Evolutionary conservation across 176 grass and related monocot genomes (phyloP).

Genomic region (Aegilops bicornis): DNA sequence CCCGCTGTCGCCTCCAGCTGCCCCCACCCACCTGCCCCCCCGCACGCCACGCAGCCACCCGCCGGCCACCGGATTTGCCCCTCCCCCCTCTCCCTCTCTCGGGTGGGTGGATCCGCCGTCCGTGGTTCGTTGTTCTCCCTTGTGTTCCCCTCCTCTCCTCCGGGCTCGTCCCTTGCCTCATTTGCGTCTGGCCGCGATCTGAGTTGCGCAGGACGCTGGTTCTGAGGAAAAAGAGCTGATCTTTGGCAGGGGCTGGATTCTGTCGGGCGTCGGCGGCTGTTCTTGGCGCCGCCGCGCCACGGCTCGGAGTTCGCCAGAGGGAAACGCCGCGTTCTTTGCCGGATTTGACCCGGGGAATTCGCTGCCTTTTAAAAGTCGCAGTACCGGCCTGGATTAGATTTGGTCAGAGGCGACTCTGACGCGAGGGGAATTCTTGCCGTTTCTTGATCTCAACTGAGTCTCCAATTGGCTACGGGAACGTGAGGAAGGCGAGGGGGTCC

Average conservation of each 20-base stretch:
- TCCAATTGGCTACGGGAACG: slow-evolving; percentile 7
- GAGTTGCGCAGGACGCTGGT: neutral
- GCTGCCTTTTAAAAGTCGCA: neutral
- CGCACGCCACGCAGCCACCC: neutral
- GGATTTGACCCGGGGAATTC: slow-evolving; percentile 30
- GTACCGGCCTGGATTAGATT: neutral
- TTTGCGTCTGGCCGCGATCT: slow-evolving; percentile 19
- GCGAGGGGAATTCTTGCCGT: slow-evolving; percentile 14
- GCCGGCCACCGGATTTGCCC: neutral
- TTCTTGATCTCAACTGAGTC: slow-evolving; percentile 12
- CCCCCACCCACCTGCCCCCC: neutral
- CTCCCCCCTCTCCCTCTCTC: neutral
- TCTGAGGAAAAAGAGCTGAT: neutral
- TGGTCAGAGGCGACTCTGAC: slow-evolving; percentile 17
- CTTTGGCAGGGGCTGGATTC: slow-evolving; percentile 22
- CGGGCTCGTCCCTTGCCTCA: neutral
- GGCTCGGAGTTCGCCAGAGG: neutral
- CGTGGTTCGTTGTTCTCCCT: too few relatives aligned
- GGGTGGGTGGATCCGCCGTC: neutral
- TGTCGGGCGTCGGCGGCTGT: neutral
- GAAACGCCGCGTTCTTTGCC: neutral
- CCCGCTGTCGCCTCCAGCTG: neutral
- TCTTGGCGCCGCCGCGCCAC: neutral
- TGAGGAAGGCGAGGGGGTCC: neutral
- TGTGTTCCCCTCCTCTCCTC: neutral